These are phyloP conservation scores for Magnusiomyces paraingens DNA, from an alignment of 1,139 yeast species.

Conservation along the genomic window DNA sequence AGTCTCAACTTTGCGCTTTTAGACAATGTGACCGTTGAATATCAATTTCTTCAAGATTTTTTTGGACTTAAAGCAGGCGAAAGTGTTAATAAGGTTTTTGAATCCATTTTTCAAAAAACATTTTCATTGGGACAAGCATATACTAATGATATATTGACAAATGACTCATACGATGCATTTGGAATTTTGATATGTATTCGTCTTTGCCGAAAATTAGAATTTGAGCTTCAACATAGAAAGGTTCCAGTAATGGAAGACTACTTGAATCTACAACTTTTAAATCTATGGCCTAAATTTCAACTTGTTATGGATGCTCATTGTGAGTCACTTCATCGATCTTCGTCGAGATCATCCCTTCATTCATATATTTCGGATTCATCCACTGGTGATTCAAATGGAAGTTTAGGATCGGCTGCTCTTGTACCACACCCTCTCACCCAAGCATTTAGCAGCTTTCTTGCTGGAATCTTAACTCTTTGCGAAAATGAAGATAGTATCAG, in stretches of 20 bases:
- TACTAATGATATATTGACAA: slow-evolving; percentile 43
- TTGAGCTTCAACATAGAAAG: slow-evolving; percentile 54
- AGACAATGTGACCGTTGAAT: slow-evolving; percentile 76
- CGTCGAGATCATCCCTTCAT: slow-evolving; percentile 29
- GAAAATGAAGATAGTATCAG: slow-evolving; percentile 27
- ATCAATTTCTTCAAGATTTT: slow-evolving; percentile 64
- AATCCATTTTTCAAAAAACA: slow-evolving; percentile 43
- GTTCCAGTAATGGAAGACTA: slow-evolving; percentile 73
- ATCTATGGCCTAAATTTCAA: slow-evolving; percentile 83
- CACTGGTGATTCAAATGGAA: slow-evolving; percentile 17
- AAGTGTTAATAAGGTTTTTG: slow-evolving; percentile 40
- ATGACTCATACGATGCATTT: slow-evolving; percentile 60
- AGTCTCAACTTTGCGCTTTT: slow-evolving; percentile 67
- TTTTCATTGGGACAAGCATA: slow-evolving; percentile 45
- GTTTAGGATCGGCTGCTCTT: slow-evolving; percentile 32
- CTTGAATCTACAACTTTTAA: slow-evolving; percentile 56
- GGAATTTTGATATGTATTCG: slow-evolving; percentile 77
- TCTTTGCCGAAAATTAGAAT: slow-evolving; percentile 56
- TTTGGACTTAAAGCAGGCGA: slow-evolving; percentile 46
- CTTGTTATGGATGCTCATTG: slow-evolving; percentile 69
- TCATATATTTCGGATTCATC: slow-evolving; percentile 21
- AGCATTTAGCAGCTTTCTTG: slow-evolving; percentile 68
- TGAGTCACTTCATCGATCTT: slow-evolving; percentile 50
- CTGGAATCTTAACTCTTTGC: slow-evolving; percentile 59
- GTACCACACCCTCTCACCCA: slow-evolving; percentile 68